phyloP scores from a whole-genome alignment of 495 filamentous ascomycete genomes.

The Neurospora africana region DNA sequence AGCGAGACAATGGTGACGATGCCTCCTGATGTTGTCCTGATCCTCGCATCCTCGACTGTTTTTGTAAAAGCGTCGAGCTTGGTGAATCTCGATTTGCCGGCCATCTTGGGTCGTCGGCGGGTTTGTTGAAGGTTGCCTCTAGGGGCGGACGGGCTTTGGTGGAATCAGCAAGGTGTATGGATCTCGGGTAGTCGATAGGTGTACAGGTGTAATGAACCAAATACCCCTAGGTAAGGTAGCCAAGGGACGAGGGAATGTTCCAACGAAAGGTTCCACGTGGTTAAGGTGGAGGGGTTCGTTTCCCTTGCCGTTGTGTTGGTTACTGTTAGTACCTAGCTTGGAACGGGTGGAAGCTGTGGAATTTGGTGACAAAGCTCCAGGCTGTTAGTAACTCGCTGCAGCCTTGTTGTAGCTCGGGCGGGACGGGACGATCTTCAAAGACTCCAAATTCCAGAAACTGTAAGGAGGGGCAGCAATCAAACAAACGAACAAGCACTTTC shows the following conservation, averaged over 20 bases:
- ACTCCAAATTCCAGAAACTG: background rate
- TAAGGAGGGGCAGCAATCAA: background rate
- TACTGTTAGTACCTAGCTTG: background rate
- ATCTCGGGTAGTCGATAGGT: background rate
- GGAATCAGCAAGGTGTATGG: background rate
- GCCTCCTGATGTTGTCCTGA: slow-evolving; percentile 94
- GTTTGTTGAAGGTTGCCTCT: background rate
- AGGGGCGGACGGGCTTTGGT: background rate
- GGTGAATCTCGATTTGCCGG: slow-evolving; percentile 75
- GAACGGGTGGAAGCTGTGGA: background rate
- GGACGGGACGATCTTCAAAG: background rate
- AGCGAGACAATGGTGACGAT: slow-evolving; percentile 87
- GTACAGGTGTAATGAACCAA: background rate
- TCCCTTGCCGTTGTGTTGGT: background rate
- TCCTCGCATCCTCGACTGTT: slow-evolving; percentile 93
- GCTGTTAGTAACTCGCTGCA: background rate
- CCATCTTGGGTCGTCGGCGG: slow-evolving; percentile 32
- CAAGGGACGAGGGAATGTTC: background rate
- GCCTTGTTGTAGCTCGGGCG: background rate
- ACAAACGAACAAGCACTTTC: background rate
- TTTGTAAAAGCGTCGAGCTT: slow-evolving; percentile 97
- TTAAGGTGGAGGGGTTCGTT: background rate
- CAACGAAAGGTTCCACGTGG: background rate
- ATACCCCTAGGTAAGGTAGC: background rate
- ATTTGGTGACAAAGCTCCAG: background rate